Base-by-base conservation (phyloP, 2,329 filamentous ascomycete genomes). In the Ceratocystis ficicola region DNA sequence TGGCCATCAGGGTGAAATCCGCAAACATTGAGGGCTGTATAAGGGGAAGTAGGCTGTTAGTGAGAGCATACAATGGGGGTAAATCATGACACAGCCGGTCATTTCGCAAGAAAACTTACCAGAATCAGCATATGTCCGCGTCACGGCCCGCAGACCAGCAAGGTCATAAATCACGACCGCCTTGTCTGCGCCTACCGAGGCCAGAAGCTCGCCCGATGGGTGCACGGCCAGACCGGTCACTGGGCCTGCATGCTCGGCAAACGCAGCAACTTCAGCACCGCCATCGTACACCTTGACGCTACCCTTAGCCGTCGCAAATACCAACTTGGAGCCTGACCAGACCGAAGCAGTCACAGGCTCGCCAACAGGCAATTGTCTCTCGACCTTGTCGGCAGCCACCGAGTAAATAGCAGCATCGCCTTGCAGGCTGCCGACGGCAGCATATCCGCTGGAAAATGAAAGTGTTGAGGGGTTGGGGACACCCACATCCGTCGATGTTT, bases 1-100 rank as follows among this genome's bases (percentile, higher is more conserved):
- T 96, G 90, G n/a, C 94, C 94, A 73, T 99, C 94, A 5, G 95
- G 94, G 74, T 99, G 94, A 81, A 99, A 97, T 44, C 87, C 84
- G 69, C 86, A 88, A 63, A 86, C 83, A 1, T 88, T 89, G 59
- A 95, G 79, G 68, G 86, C 89, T 88, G 73, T 72, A 77, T 1
- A 2, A 1, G 48, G 8, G 25, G 25, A 10, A 25, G n/a, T 1
- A 25, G 20, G 8, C 12, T 52, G 48, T 52, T 52, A 52, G 48
- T 5, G 15, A 10, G 22, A 15, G 48, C 3, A 25, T 10, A 10
- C 8, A 28, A 25, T 10, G 22, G 48, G 22, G 15, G 10, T 10
- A 22, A 20, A 67, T 48, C 2, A 8, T 20, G n/a, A 48, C 17
- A 20, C 46, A 48, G 10, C 36, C 36, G 10, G 36, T 15, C 46